A percentile compares a stretch with the other conserved stretches of the same genome.
Conservation (phyloP, 2,329 filamentous ascomycete species). For the Epichloe gansuensis region DNA sequence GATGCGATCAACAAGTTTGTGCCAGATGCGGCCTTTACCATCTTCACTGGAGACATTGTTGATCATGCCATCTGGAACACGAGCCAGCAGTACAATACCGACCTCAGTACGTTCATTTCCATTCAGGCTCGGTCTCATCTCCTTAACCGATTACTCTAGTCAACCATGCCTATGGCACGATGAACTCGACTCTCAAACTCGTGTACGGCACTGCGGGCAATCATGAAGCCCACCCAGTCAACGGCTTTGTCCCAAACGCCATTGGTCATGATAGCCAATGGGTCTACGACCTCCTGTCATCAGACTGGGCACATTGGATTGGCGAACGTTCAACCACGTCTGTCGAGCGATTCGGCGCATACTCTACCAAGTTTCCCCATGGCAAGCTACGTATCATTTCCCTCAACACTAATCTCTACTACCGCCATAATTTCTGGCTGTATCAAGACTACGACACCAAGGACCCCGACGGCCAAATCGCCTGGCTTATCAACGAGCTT, state of each 20-base stretch:
- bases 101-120: conserved; percentile 15
- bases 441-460: conserved; percentile 34
- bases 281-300: conserved; percentile 37
- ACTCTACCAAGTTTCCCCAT: conserved; percentile 31
- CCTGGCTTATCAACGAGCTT: conserved; percentile 42
- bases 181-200: conserved; percentile 27
- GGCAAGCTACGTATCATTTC: conserved; percentile 45
- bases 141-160: conserved; percentile 16
- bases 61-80: conserved; percentile 40
- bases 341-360: conserved; percentile 31
- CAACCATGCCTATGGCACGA: conserved; percentile 32
- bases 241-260: conserved; percentile 32
- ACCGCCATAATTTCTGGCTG: conserved; percentile 42
- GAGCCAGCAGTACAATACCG: conserved; percentile 19
- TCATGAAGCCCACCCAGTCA: conserved; percentile 41
- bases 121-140: conserved; percentile 16
- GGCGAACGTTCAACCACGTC: conserved; percentile 19
- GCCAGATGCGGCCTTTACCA: conserved; percentile 37
- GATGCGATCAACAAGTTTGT: conserved; percentile 33
- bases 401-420: conserved; percentile 46
- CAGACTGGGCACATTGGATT: conserved; percentile 35
- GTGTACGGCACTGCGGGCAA: conserved; percentile 44
- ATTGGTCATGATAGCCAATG: conserved; percentile 31
- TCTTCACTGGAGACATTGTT: conserved; percentile 49
- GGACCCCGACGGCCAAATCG: conserved; percentile 39